phyloP scores from a whole-genome alignment of 345 rosid species.

The Linum trigynum region DNA sequence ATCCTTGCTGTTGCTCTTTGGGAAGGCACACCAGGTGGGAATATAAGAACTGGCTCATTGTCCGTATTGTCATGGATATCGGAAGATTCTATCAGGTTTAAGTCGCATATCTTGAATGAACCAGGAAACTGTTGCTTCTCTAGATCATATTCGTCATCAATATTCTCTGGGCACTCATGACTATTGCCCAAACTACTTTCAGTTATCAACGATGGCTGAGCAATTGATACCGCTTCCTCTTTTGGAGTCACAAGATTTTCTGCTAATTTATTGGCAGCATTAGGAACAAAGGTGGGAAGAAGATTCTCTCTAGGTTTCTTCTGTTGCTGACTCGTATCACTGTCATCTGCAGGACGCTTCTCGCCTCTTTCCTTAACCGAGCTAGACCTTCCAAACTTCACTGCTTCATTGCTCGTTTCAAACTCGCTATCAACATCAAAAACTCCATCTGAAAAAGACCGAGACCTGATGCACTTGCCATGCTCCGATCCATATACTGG shows the following conservation, averaged over 20 bases:
- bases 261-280: slow-evolving; percentile 24
- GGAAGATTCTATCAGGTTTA: slow-evolving; percentile 71
- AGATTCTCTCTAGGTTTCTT: slow-evolving; percentile 72
- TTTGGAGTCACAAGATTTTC: slow-evolving; percentile 20
- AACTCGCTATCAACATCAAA: slow-evolving; percentile 31
- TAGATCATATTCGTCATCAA: slow-evolving; percentile 34
- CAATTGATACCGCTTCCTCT: slow-evolving; percentile 25
- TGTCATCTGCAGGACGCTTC: slow-evolving; percentile 47
- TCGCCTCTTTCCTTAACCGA: slow-evolving; percentile 58
- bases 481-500: slow-evolving; percentile 27
- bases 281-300: slow-evolving; percentile 34
- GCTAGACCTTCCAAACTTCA: slow-evolving; percentile 37
- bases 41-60: slow-evolving; percentile 28
- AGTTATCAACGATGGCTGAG: slow-evolving; percentile 20
- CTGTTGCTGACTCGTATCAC: slow-evolving; percentile 37
- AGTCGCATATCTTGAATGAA: slow-evolving; percentile 85
- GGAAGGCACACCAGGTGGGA: slow-evolving; percentile 26
- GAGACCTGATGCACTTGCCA: slow-evolving; percentile 44
- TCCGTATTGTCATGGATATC: slow-evolving; percentile 47
- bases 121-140: slow-evolving; percentile 72
- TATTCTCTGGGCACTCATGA: slow-evolving; percentile 23
- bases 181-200: slow-evolving; percentile 25
- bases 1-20: slow-evolving; percentile 41
- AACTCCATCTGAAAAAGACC: slow-evolving; percentile 48
- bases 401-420: slow-evolving; percentile 31